Percentiles rank a stretch among this genome's conserved stretches.
These are phyloP conservation scores for Andrographis paniculata DNA, from an alignment of 305 asterid species.

Conservation along the genomic window DNA sequence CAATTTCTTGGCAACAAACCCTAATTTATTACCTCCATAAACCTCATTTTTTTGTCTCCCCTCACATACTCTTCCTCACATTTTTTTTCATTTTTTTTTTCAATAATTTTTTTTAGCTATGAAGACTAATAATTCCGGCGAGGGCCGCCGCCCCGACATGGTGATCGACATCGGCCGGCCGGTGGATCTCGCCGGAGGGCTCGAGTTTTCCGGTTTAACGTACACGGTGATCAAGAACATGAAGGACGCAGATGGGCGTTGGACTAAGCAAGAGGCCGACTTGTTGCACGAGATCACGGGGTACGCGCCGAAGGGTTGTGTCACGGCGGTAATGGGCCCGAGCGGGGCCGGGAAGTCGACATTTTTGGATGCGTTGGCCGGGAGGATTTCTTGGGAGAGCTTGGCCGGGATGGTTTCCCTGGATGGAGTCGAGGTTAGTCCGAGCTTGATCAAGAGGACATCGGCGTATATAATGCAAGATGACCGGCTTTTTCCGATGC, in stretches of 20 bases:
- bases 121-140: not conserved
- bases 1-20: not conserved
- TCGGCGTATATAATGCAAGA: constrained; percentile 9
- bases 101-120: not conserved
- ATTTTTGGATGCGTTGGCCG: constrained; percentile 68
- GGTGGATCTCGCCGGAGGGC: constrained; percentile 21
- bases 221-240: constrained; percentile 43
- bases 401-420: not conserved
- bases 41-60: no score
- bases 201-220: constrained; percentile 38
- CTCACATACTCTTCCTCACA: not conserved
- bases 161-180: constrained; percentile 32
- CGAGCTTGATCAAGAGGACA: constrained; percentile 9
- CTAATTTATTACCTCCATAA: not conserved
- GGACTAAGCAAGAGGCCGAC: constrained; percentile 54
- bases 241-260: constrained; percentile 36
- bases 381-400: constrained; percentile 48
- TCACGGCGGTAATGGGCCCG: constrained; percentile 91
- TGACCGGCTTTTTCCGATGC: constrained; percentile 25
- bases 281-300: constrained; percentile 31
- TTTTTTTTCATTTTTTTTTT: not conserved
- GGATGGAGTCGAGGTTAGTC: constrained; percentile 7
- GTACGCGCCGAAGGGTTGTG: constrained; percentile 68
- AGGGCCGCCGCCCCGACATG: constrained; percentile 24
- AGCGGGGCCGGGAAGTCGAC: constrained; percentile 93